Conservation (phyloP, 352 stramenopile genomes). For the Pythium inflatum region DNA sequence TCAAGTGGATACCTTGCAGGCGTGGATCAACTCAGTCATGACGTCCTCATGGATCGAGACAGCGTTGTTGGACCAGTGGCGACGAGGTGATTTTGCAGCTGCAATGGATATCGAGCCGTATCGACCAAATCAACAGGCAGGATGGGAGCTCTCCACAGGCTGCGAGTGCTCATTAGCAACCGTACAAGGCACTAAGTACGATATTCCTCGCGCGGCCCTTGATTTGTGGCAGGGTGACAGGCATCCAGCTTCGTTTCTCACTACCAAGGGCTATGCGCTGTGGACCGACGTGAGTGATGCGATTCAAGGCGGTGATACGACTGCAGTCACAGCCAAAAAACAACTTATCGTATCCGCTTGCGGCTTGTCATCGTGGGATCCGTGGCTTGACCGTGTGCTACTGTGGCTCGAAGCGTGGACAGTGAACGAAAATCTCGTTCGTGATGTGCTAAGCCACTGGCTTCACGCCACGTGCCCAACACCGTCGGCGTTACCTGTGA, state of each 20-base stretch:
- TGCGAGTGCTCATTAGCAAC: slow-evolving; percentile 47
- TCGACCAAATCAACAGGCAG: slow-evolving; percentile 44
- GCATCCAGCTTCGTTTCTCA: slow-evolving; percentile 50
- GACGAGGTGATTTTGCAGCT: slow-evolving; percentile 40
- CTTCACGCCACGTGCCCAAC: slow-evolving; percentile 58
- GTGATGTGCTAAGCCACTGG: slow-evolving; percentile 73
- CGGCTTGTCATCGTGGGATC: slow-evolving; percentile 40
- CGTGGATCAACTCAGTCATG: slow-evolving; percentile 41
- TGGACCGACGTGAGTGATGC: slow-evolving; percentile 45
- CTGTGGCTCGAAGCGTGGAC: slow-evolving; percentile 62
- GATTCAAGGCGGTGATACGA: slow-evolving; percentile 12
- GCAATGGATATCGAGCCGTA: slow-evolving; percentile 71
- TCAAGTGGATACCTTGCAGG: slow-evolving; percentile 44
- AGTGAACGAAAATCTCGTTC: slow-evolving; percentile 52
- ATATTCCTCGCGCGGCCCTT: slow-evolving; percentile 47
- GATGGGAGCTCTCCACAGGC: slow-evolving; percentile 54
- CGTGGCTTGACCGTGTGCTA: slow-evolving; percentile 63
- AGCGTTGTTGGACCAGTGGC: slow-evolving; percentile 67
- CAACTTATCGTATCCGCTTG: slow-evolving; percentile 34
- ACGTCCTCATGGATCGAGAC: slow-evolving; percentile 43
- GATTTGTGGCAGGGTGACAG: slow-evolving; percentile 46
- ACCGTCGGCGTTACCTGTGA: slow-evolving; percentile 33
- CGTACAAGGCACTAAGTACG: slow-evolving; percentile 44
- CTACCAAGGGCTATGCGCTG: slow-evolving; percentile 38
- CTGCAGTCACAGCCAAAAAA: slow-evolving; percentile 22